These are phyloP conservation scores for Plantago ovata DNA, from an alignment of 257 asterid species.

Conservation along the genomic window DNA sequence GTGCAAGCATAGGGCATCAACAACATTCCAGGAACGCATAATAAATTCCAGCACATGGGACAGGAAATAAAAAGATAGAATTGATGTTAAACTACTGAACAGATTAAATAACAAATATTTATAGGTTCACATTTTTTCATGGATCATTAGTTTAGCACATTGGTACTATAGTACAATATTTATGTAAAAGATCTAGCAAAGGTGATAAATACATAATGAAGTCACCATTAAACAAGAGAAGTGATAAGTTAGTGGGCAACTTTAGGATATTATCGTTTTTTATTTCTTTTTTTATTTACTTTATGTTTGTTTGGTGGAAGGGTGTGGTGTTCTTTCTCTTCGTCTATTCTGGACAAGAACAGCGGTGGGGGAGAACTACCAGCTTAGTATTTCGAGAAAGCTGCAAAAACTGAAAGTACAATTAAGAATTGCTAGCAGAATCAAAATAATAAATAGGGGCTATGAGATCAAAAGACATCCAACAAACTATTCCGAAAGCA, in stretches of 20 bases:
- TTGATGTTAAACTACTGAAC: too few species aligned
- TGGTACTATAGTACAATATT: background rate
- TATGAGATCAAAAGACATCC: background rate
- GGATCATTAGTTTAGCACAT: background rate
- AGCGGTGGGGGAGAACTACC: background rate
- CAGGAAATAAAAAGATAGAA: too few species aligned
- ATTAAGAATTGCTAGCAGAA: slow-evolving; percentile 4
- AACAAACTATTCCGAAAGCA: background rate
- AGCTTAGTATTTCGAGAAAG: background rate
- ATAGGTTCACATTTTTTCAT: background rate
- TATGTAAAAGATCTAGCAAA: background rate
- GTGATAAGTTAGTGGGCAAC: background rate
- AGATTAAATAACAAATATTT: too few species aligned
- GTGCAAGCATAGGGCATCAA: too few species aligned
- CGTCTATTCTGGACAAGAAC: background rate
- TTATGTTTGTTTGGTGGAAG: too few species aligned
- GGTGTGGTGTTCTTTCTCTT: too few species aligned
- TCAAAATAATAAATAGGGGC: background rate
- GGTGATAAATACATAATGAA: background rate
- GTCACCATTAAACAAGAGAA: background rate
- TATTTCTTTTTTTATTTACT: too few species aligned
- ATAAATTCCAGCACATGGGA: too few species aligned
- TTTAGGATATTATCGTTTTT: too few species aligned
- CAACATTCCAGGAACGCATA: too few species aligned
- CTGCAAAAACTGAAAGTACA: background rate